phyloP scores from a whole-genome alignment of 345 rosid genomes.

The Corymbia maculata region DNA sequence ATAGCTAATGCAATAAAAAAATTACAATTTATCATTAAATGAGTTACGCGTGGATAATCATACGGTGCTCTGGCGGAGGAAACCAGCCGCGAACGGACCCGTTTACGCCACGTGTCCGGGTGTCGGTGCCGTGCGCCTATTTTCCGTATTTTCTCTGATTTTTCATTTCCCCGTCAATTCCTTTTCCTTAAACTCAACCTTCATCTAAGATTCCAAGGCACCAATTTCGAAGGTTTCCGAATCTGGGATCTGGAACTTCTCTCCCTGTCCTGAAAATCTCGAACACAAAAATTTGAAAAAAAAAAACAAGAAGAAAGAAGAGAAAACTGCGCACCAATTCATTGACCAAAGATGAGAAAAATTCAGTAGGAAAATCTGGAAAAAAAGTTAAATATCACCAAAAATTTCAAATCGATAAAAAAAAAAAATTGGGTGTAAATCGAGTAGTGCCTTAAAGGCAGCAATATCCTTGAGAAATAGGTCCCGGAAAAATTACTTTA shows the following conservation, averaged over 20 bases:
- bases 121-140: background rate
- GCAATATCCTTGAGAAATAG: background rate
- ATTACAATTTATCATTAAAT: too few relatives aligned
- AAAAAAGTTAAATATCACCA: too few relatives aligned
- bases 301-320: too few relatives aligned
- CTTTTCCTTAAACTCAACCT: background rate
- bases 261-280: background rate
- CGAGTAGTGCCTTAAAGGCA: background rate
- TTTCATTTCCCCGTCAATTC: background rate
- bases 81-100: rapidly evolving
- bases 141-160: background rate
- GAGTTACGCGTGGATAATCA: rapidly evolving
- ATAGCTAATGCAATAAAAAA: too few relatives aligned
- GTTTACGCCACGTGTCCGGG: background rate
- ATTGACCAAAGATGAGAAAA: background rate
- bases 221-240: too few relatives aligned
- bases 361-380: background rate
- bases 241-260: background rate
- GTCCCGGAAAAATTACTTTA: background rate
- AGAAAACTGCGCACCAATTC: background rate
- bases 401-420: too few relatives aligned
- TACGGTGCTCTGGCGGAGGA: background rate
- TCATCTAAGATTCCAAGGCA: too few relatives aligned
- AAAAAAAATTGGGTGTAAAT: background rate
- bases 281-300: too few relatives aligned